Evolutionary conservation across 208 protist species (phyloP), one percentile per base, ranked within the genome.

Genomic region (Lotmaria passim): DNA sequence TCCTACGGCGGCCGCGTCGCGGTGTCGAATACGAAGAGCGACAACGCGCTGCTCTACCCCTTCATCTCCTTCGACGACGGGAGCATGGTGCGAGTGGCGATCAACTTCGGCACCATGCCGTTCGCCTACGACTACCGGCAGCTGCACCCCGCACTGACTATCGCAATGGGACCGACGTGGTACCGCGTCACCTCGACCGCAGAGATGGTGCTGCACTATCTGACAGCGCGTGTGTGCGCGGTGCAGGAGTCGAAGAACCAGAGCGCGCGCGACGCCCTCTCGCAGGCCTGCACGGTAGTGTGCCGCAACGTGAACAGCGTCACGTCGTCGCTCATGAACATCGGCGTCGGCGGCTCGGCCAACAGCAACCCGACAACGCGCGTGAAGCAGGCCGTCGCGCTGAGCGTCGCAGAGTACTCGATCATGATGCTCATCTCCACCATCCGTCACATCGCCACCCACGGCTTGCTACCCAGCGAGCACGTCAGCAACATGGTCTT

Each of bases 41-140:
- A 71, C 38, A 70, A 57, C 57, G 71, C 71, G 15, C 38, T 70
- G 7, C 55, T 97, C 12, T 94, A 83, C 65, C 92, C 92, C 6
- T 72, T 77, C 14, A 46, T 97, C 26, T 83, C 74, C 15, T 85
- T 97, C 50, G 85, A 85, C 50, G 86, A 93, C 24, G 58, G 50
- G 14, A 70, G 75, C 7, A 60, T 62, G 58, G 70, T 71, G 47
- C 69, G 86, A 34, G 80, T 97, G 47, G 55, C 76, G 21, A 87
- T 97, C 10, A 97, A 97, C 77, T 97, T 97, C 66, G 92, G 92
- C 41, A 85, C 78, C 17, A 41, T 77, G 8, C 76, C 77, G 0
- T 97, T 97, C 65, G 68, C 68, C 17, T 97, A 90, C 56, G 92
- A 97, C 68, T 93, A 86, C 72, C 86, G 87, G 4, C 79, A 81